Conservation (phyloP, 371 early-diverging fungal genomes). For the Smittium culicis region DNA sequence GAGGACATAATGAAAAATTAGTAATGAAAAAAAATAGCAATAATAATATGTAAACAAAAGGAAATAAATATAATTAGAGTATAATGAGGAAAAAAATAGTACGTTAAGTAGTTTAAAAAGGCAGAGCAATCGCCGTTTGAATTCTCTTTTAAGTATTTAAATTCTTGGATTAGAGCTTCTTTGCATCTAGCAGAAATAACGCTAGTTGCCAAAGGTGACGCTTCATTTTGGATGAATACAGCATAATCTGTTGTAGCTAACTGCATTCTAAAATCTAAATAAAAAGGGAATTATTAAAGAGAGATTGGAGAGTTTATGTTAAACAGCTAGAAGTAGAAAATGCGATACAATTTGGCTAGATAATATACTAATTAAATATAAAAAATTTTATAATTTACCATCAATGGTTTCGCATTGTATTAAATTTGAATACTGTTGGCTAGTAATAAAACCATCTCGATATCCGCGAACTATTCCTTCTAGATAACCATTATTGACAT, state of each 20-base stretch:
- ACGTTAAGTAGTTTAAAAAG: conserved; percentile 94
- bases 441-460: conserved; percentile 68
- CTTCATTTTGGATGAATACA: conserved; percentile 82
- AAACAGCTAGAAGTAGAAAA: no score
- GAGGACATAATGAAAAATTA: neutral
- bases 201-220: conserved; percentile 88
- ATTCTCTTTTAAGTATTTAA: conserved; percentile 76
- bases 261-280: conserved; percentile 73
- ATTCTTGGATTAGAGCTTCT: conserved; percentile 81
- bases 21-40: conserved; percentile 7
- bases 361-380: neutral
- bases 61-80: neutral
- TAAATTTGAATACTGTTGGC: conserved; percentile 77
- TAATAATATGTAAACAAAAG: neutral
- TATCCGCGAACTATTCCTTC: conserved; percentile 93
- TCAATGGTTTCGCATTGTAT: conserved; percentile 97
- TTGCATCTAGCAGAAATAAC: conserved; percentile 74
- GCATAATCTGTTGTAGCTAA: conserved; percentile 92
- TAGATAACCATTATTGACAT: conserved; percentile 80
- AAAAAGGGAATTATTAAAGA: neutral
- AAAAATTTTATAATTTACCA: conserved; percentile 42
- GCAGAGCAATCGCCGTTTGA: conserved; percentile 68
- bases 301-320: no score
- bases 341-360: neutral
- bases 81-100: conserved; percentile 22